A percentile compares a stretch with the other conserved stretches of the same genome.
phyloP scores from a whole-genome alignment of 2,329 filamentous ascomycete species.

The Periconia sp. region DNA sequence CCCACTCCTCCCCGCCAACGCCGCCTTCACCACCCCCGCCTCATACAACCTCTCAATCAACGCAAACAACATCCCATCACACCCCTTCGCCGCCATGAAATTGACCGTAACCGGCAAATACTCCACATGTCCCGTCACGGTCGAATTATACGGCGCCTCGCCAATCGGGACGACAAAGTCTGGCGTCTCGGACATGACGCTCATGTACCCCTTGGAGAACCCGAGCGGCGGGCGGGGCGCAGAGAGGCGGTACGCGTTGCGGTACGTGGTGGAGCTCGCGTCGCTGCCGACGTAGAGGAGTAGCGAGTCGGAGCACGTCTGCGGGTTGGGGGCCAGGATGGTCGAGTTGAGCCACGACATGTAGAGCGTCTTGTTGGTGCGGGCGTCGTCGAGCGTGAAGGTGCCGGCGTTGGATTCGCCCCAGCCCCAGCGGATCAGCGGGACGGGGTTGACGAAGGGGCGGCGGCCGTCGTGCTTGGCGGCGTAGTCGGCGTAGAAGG shows the following conservation, averaged over 20 bases:
- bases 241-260: constrained; percentile 47
- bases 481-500: constrained; percentile 55
- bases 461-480: constrained; percentile 47
- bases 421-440: constrained; percentile 52
- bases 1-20: constrained; percentile 47
- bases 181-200: constrained; percentile 51
- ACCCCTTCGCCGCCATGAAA: constrained; percentile 61
- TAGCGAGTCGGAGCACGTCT: constrained; percentile 54
- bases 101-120: constrained; percentile 61
- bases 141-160: constrained; percentile 48
- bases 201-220: constrained; percentile 52
- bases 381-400: constrained; percentile 44
- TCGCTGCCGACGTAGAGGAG: constrained; percentile 51
- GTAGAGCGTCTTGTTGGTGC: constrained; percentile 55
- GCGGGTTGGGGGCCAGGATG: constrained; percentile 45
- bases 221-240: constrained; percentile 52
- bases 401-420: constrained; percentile 41
- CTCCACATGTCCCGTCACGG: constrained; percentile 53
- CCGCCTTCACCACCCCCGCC: constrained; percentile 52
- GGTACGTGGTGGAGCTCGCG: constrained; percentile 43
- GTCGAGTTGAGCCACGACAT: constrained; percentile 52
- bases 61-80: constrained; percentile 60
- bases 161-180: constrained; percentile 52
- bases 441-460: constrained; percentile 55
- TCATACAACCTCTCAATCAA: constrained; percentile 55